Evolutionary conservation across 805 yeast genomes (phyloP).

Genomic region (Candida insectalens): DNA sequence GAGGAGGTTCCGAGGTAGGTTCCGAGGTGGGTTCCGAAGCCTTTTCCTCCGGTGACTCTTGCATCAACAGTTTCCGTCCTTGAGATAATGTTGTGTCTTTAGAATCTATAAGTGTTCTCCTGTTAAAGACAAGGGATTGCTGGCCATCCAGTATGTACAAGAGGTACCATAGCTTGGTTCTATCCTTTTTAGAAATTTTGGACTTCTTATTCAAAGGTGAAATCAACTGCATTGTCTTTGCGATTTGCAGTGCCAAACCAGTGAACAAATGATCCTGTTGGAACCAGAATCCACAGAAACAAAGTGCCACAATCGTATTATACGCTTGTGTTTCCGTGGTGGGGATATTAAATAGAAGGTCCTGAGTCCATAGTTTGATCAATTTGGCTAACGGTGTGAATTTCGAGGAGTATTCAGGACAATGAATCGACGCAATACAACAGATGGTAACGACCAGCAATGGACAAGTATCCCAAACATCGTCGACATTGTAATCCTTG

Average conservation of each 20-base stretch:
- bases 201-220: slow-evolving; percentile 10
- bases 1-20: background rate
- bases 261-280: slow-evolving; percentile 56
- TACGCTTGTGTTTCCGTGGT: slow-evolving; percentile 39
- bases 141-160: slow-evolving; percentile 60
- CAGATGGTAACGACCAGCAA: slow-evolving; percentile 50
- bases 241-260: slow-evolving; percentile 58
- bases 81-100: slow-evolving; percentile 35
- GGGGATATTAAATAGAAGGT: slow-evolving; percentile 25
- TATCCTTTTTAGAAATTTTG: slow-evolving; percentile 27
- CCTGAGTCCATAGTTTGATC: slow-evolving; percentile 21
- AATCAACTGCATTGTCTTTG: slow-evolving; percentile 42
- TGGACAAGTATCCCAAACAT: slow-evolving; percentile 47
- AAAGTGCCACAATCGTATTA: slow-evolving; percentile 52
- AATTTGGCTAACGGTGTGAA: slow-evolving; percentile 19
- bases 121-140: slow-evolving; percentile 50
- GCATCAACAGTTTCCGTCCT: slow-evolving; percentile 29
- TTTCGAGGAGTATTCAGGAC: slow-evolving; percentile 26
- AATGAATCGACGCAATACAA: slow-evolving; percentile 54
- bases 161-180: slow-evolving; percentile 56
- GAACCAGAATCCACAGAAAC: slow-evolving; percentile 63
- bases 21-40: background rate
- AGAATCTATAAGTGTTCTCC: slow-evolving; percentile 43
- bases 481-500: slow-evolving; percentile 36
- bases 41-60: background rate